Percentiles rank a stretch among this genome's conserved stretches.
These are phyloP conservation scores for Colletotrichum simmondsii DNA, from an alignment of 2,329 filamentous ascomycete genomes.

Conservation along the genomic window DNA sequence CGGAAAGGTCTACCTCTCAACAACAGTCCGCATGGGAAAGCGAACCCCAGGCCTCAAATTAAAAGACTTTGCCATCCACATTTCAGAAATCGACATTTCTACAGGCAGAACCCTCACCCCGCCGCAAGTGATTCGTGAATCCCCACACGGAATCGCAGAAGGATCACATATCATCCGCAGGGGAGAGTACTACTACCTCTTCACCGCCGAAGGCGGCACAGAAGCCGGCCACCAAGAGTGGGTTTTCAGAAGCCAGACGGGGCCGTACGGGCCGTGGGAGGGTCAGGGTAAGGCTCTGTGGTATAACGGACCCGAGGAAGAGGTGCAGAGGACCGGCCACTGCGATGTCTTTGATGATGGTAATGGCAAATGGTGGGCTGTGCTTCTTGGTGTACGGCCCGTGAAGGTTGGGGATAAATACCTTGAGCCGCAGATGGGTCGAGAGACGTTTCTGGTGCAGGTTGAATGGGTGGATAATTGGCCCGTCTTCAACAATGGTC, in stretches of 20 bases:
- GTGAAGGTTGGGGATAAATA: conserved; percentile 40
- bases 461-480: conserved; percentile 62
- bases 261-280: conserved; percentile 62
- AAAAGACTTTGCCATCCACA: conserved; percentile 64
- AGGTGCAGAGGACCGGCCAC: conserved; percentile 62
- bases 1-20: conserved; percentile 60
- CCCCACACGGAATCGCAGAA: conserved; percentile 53
- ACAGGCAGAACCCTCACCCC: conserved; percentile 52
- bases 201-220: conserved; percentile 53
- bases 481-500: conserved; percentile 61
- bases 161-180: conserved; percentile 52
- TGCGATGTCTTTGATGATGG: conserved; percentile 58
- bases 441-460: conserved; percentile 60
- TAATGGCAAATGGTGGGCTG: conserved; percentile 58
- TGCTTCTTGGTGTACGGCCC: conserved; percentile 58
- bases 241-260: conserved; percentile 56
- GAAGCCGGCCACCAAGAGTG: conserved; percentile 63
- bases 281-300: conserved; percentile 55
- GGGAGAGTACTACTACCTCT: conserved; percentile 50
- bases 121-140: conserved; percentile 48
- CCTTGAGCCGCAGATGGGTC: conserved; percentile 55
- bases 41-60: conserved; percentile 50
- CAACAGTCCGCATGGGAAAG: conserved; percentile 47
- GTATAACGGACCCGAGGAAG: conserved; percentile 57
- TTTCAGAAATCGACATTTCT: conserved; percentile 54